Evolutionary conservation across 768 basidiomycete species (phyloP).

Genomic region (Amyloporia xantha): DNA sequence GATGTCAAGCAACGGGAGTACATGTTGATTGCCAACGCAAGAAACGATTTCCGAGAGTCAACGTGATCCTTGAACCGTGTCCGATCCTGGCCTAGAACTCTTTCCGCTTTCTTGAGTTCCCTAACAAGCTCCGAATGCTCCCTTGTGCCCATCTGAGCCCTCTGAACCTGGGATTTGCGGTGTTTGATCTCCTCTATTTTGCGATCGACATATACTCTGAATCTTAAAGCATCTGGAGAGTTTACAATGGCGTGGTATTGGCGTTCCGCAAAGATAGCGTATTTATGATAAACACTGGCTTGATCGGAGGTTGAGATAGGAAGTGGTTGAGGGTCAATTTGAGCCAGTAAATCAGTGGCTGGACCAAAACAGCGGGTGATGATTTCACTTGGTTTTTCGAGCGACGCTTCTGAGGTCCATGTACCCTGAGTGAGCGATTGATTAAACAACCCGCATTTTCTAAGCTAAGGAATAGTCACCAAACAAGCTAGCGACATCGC

Average conservation of each 20-base stretch:
- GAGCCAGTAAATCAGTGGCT: constrained; percentile 37
- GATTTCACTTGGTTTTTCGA: constrained; percentile 73
- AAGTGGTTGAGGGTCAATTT: background rate
- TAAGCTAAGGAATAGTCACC: constrained; percentile 44
- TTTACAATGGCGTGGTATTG: constrained; percentile 71
- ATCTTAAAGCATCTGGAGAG: constrained; percentile 63
- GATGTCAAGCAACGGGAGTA: constrained; percentile 68
- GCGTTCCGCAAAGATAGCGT: constrained; percentile 82
- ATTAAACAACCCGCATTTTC: background rate
- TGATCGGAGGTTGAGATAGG: constrained; percentile 13
- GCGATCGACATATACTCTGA: constrained; percentile 66
- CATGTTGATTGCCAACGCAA: constrained; percentile 76
- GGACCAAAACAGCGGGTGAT: constrained; percentile 61
- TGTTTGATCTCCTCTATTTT: constrained; percentile 65
- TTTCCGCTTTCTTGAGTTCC: constrained; percentile 37
- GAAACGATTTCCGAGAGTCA: constrained; percentile 49
- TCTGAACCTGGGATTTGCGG: constrained; percentile 32
- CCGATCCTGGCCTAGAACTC: constrained; percentile 49
- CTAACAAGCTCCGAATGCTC: constrained; percentile 27
- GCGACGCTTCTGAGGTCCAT: constrained; percentile 84
- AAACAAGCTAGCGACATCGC: constrained; percentile 55
- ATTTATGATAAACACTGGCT: constrained; percentile 69
- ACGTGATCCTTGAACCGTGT: constrained; percentile 34
- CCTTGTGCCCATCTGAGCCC: constrained; percentile 14
- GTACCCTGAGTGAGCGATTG: constrained; percentile 50